Conservation (phyloP, 1,139 yeast genomes). For the Protomyces inundatus region DNA sequence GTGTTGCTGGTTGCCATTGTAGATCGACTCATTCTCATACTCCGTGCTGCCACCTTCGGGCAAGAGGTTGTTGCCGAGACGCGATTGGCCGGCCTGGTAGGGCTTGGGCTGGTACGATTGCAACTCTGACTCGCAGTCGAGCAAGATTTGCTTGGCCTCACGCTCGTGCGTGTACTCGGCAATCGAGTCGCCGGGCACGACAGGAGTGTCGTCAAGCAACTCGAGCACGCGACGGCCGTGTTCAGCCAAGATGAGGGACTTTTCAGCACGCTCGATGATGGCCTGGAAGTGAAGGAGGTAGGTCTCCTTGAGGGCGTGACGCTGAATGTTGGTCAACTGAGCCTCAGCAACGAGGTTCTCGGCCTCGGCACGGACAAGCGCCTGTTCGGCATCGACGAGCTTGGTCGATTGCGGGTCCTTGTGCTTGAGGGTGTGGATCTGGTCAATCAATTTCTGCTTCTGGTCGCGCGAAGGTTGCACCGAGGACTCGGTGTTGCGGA, state of each 20-base stretch:
- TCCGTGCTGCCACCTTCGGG: conserved; percentile 15
- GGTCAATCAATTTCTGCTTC: conserved; percentile 77
- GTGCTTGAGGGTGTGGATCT: conserved; percentile 74
- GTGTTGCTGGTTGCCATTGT: conserved; percentile 21
- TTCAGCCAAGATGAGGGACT: conserved; percentile 79
- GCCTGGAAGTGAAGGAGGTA: conserved; percentile 80
- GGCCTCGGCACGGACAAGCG: conserved; percentile 84
- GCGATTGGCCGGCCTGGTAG: conserved; percentile 19
- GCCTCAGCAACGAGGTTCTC: conserved; percentile 88
- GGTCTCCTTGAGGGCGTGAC: conserved; percentile 81
- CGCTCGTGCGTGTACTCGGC: conserved; percentile 29
- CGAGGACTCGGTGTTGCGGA: conserved; percentile 79
- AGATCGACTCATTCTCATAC: conserved; percentile 23
- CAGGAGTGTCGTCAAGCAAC: conserved; percentile 76
- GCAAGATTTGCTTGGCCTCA: conserved; percentile 30
- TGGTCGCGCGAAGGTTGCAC: conserved; percentile 85
- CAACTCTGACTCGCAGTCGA: conserved; percentile 30
- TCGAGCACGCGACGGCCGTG: conserved; percentile 82
- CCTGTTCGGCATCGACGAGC: conserved; percentile 76
- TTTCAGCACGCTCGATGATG: conserved; percentile 74
- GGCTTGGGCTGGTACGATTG: conserved; percentile 29
- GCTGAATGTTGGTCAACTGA: conserved; percentile 76
- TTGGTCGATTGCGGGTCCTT: conserved; percentile 82
- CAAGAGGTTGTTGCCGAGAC: conserved; percentile 21
- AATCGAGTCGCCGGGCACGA: conserved; percentile 70